A percentile compares a stretch with the other conserved stretches of the same genome.
phyloP scores from a whole-genome alignment of 129 eudicot genomes.

The Solidago caesia region DNA sequence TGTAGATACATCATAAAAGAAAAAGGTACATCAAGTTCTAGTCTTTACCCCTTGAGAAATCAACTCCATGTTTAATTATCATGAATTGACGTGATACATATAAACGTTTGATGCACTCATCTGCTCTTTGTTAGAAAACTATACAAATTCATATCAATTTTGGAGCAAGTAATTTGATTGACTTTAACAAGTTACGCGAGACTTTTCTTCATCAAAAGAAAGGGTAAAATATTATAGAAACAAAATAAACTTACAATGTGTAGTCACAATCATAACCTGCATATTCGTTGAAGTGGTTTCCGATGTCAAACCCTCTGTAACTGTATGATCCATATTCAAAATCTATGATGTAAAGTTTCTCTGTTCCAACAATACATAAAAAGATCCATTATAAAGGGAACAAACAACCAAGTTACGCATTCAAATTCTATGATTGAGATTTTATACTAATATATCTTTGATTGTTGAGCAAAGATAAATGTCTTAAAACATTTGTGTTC shows the following conservation, averaged over 20 bases:
- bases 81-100: not conserved
- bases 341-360: conserved; percentile 83
- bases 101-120: not conserved
- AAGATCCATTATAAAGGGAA: conserved; percentile 4
- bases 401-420: not conserved
- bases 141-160: not conserved
- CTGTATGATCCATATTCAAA: conserved; percentile 94
- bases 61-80: not conserved
- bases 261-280: conserved; percentile 98
- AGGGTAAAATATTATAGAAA: conserved; percentile 5
- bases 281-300: conserved; percentile 97
- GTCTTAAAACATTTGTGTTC: not conserved
- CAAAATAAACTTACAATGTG: conserved; percentile 59
- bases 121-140: not conserved
- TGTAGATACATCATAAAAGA: conserved; percentile 25
- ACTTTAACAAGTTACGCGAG: not conserved
- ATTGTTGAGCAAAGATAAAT: not conserved
- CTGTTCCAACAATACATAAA: conserved; percentile 43
- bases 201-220: not conserved
- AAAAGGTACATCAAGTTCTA: conserved; percentile 9
- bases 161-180: not conserved
- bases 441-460: not conserved
- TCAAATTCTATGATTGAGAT: not conserved
- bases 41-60: not conserved
- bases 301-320: conserved; percentile 96